Percentiles rank a stretch among this genome's conserved stretches.
Conservation (phyloP, 768 basidiomycete genomes). For the Boletus rubropictus region DNA sequence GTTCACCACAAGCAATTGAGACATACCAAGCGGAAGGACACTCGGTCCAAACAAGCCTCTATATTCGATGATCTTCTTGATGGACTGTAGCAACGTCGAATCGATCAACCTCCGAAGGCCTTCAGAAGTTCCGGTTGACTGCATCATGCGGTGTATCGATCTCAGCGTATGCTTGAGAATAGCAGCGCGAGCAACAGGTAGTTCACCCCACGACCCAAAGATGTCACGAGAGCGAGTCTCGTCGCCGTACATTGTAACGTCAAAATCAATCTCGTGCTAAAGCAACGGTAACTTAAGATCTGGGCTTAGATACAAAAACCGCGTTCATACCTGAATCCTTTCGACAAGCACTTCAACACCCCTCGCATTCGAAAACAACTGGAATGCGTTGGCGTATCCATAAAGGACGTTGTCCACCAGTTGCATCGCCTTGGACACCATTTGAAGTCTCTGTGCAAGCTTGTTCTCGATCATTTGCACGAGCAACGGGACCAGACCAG, state of each 20-base stretch:
- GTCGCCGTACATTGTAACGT: conserved; percentile 51
- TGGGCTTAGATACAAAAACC: not conserved
- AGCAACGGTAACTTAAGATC: conserved; percentile 10
- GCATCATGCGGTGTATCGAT: conserved; percentile 96
- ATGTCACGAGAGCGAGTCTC: conserved; percentile 41
- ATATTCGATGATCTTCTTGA: conserved; percentile 84
- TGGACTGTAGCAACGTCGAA: conserved; percentile 72
- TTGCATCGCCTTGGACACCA: conserved; percentile 87
- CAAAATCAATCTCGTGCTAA: conserved; percentile 64
- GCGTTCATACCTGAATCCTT: conserved; percentile 68
- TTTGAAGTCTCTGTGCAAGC: conserved; percentile 58
- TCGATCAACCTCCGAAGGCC: conserved; percentile 93
- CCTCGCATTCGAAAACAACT: conserved; percentile 74
- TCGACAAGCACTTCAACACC: conserved; percentile 84
- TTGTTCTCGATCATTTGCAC: conserved; percentile 85
- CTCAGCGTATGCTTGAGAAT: conserved; percentile 89
- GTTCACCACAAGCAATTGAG: not conserved
- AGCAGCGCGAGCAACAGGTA: conserved; percentile 69
- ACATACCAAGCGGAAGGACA: conserved; percentile 77
- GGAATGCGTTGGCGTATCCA: conserved; percentile 81
- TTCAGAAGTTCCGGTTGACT: conserved; percentile 88
- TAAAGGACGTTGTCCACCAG: conserved; percentile 90
- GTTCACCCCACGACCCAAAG: conserved; percentile 48
- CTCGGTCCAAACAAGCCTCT: conserved; percentile 80
- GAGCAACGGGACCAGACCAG: conserved; percentile 83